Evolutionary conservation across 2,329 filamentous ascomycete species (phyloP), one percentile per base, ranked within the genome.

Genomic region (Ceratocystis huliohia): DNA sequence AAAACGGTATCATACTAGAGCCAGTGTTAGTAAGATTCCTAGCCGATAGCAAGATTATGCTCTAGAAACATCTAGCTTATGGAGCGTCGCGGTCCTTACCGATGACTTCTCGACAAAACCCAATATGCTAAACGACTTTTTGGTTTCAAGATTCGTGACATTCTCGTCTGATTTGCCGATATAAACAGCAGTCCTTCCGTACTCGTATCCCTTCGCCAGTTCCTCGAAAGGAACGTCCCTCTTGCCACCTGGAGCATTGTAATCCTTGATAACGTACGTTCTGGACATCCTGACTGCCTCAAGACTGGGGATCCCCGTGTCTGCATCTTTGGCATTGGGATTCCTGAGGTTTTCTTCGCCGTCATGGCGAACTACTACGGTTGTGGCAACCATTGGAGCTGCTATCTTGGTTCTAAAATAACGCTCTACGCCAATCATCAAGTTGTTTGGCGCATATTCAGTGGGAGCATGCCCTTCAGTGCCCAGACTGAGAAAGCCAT

Each of bases 131-230:
- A 97, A 85, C 6, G 82, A 81, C 67, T 88, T 86, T 8, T 78
- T 75, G 0, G 91, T 94, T 71, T 95, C 87, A 44, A 96, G 81
- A 70, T 88, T 91, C n/a, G 91, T 96, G 67, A 96, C 85, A 70
- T 92, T 91, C 74, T 88, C 83, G 71, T 99, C 93, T 0, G 88
- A 88, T 71, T 92, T 87, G 70, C 85, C 89, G 70, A 99, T 96
- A 70, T 88, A 87, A 1, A 99, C 93, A 1, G 89, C 91, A 0
- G 93, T 96, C 66, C 91, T 84, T 59, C 94, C 94, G 73, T 99
- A 99, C 72, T 91, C 87, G 72, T 93, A 99, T 0, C 94, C 94
- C 74, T 91, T 96, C n/a, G 90, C 90, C 46, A 99, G 80, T 17
- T 90, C 84, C 15, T 96, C 91, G 67, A 85, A 85, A 33, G 88